Conservation (phyloP, 2,329 filamentous ascomycete species). For the Trichothecium roseum region DNA sequence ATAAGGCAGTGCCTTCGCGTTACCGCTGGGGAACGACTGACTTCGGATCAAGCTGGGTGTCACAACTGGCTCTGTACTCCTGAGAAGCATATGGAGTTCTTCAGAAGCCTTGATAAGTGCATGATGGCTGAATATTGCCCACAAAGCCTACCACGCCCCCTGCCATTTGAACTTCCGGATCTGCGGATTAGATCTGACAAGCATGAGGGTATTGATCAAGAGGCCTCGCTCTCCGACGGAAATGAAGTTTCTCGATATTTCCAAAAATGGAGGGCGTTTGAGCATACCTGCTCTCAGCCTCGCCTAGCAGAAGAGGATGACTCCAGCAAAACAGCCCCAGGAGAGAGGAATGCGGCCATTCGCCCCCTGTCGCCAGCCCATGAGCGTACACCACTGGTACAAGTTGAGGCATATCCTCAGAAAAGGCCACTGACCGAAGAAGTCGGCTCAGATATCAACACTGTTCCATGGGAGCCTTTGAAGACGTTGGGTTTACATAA, state of each 20-base stretch:
- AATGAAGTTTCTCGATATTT: neutral
- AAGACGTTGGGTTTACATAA: too few species aligned
- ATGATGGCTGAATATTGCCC: slow-evolving; percentile 16
- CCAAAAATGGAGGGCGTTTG: neutral
- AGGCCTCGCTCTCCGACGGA: neutral
- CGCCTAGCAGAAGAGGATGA: too few species aligned
- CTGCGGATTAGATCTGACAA: neutral
- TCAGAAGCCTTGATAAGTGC: slow-evolving; percentile 17
- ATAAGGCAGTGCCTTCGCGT: slow-evolving; percentile 19
- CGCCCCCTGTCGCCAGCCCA: too few species aligned
- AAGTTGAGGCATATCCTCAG: too few species aligned
- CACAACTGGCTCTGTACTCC: slow-evolving; percentile 25
- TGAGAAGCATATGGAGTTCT: slow-evolving; percentile 18
- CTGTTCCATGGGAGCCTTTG: too few species aligned
- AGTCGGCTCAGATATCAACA: too few species aligned
- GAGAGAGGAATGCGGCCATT: too few species aligned
- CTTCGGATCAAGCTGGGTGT: slow-evolving; percentile 13
- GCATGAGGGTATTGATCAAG: neutral
- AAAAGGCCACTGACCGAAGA: too few species aligned
- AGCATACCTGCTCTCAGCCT: too few species aligned
- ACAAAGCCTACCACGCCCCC: slow-evolving; percentile 3
- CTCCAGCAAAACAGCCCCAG: too few species aligned
- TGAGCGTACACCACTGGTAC: too few species aligned
- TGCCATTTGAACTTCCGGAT: too few species aligned
- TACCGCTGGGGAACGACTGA: slow-evolving; percentile 15